Conservation (phyloP, 2,329 filamentous ascomycete species). For the Sporothrix mexicana region DNA sequence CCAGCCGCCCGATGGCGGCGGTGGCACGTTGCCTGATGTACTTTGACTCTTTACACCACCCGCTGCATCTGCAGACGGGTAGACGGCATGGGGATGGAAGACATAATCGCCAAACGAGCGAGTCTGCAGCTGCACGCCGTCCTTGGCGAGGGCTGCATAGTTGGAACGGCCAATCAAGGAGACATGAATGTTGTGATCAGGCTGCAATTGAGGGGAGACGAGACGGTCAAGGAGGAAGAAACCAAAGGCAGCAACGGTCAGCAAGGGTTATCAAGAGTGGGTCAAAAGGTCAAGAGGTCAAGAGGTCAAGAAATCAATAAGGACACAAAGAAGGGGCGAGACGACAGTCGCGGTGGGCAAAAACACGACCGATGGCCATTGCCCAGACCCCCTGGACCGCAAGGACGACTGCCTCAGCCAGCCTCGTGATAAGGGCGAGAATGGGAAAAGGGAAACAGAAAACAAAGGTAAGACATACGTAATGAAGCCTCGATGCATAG, state of each 20-base stretch:
- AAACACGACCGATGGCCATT: conserved; percentile 9
- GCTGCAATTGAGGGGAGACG: conserved; percentile 44
- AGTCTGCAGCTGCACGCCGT: conserved; percentile 69
- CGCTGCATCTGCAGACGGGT: conserved; percentile 61
- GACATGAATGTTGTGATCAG: conserved; percentile 59
- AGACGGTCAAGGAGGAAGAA: conserved; percentile 18
- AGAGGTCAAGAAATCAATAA: neutral
- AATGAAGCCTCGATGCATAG: conserved; percentile 71
- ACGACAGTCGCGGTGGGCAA: neutral
- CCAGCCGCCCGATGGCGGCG: conserved; percentile 39
- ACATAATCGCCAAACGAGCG: conserved; percentile 70
- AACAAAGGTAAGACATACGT: conserved; percentile 48
- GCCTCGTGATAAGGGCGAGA: neutral
- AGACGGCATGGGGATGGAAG: conserved; percentile 67
- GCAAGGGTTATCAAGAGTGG: neutral
- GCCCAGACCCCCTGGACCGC: neutral
- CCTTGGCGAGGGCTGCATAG: conserved; percentile 65
- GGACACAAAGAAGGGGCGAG: neutral
- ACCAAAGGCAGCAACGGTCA: conserved; percentile 9
- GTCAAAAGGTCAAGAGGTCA: neutral
- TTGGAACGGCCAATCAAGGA: conserved; percentile 78
- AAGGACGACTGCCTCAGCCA: neutral
- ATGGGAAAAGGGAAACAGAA: too few species aligned
- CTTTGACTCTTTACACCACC: conserved; percentile 31
- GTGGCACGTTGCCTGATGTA: conserved; percentile 30